A percentile compares a stretch with the other conserved stretches of the same genome.
Conservation (phyloP, 441 rosid species). For the Arabidopsis hybrid region DNA sequence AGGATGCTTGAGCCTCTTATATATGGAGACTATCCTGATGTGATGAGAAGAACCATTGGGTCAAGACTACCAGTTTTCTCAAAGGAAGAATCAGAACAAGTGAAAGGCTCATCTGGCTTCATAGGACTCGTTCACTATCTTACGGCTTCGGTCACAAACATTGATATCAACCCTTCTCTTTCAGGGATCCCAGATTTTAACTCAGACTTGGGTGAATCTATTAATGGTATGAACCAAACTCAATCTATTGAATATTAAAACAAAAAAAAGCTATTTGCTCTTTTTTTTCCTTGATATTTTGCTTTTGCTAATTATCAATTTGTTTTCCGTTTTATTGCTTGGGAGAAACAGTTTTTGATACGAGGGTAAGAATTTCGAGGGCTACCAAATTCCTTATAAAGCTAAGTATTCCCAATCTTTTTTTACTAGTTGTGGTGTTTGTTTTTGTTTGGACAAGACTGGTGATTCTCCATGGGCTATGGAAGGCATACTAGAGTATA, state of each 20-base stretch:
- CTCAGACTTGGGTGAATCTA: constrained; percentile 36
- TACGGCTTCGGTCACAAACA: neutral
- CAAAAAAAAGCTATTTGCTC: no score
- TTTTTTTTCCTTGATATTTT: neutral
- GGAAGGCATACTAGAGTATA: no score
- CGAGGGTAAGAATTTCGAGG: neutral
- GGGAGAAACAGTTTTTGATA: no score
- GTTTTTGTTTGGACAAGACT: no score
- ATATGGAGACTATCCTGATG: constrained; percentile 69
- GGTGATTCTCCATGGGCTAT: no score
- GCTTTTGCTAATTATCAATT: neutral
- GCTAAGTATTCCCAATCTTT: neutral
- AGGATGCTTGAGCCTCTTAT: constrained; percentile 62
- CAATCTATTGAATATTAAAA: no score
- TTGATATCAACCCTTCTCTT: constrained; percentile 31
- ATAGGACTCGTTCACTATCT: constrained; percentile 60
- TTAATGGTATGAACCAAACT: no score
- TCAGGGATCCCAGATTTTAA: constrained; percentile 32
- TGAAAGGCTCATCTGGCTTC: constrained; percentile 64
- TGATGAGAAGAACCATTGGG: constrained; percentile 62
- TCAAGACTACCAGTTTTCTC: constrained; percentile 63
- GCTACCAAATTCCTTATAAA: neutral
- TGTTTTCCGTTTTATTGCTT: no score
- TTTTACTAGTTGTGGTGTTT: neutral
- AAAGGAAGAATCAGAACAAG: constrained; percentile 49